Evolutionary conservation across 139 green algal genomes (phyloP).

Genomic region (Chlamydomonas applanata): DNA sequence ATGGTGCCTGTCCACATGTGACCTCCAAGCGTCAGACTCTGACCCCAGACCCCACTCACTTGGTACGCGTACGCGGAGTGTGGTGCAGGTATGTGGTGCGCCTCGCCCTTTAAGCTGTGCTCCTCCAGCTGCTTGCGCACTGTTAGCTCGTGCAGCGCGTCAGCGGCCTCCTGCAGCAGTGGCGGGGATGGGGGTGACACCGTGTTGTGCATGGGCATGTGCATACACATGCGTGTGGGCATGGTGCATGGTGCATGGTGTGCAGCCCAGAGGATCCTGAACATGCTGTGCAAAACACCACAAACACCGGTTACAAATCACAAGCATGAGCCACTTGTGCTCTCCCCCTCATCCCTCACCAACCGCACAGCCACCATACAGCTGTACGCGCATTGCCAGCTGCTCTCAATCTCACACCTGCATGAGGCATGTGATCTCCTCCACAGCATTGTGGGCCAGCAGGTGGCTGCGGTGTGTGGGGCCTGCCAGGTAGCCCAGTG

Average conservation of each 20-base stretch:
- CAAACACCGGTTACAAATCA: neutral
- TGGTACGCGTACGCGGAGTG: slow-evolving; percentile 14
- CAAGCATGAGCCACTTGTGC: neutral
- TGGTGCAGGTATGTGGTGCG: neutral
- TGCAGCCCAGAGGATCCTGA: too few species aligned
- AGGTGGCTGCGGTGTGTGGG: slow-evolving; percentile 1
- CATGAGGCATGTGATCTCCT: slow-evolving; percentile 23
- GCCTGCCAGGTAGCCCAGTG: slow-evolving; percentile 13
- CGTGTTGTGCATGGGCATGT: too few species aligned
- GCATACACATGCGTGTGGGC: too few species aligned
- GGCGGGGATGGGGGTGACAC: neutral
- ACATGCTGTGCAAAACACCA: neutral
- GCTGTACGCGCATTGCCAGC: too few species aligned
- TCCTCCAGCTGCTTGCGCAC: slow-evolving; percentile 39
- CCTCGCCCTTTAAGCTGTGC: neutral
- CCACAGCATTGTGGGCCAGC: slow-evolving; percentile 15
- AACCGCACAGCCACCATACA: too few species aligned
- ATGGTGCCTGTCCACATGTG: neutral
- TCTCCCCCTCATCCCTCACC: neutral
- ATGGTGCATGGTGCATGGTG: too few species aligned
- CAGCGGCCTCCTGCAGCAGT: slow-evolving; percentile 24
- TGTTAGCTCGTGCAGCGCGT: slow-evolving; percentile 35
- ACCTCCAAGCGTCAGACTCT: neutral
- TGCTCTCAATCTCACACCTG: slow-evolving; percentile 8
- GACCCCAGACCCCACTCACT: too few species aligned